Evolutionary conservation across 192 early-diverging fungal species (phyloP), one percentile per base, ranked within the genome.

Genomic region (Rhizoclosmatium globosum): DNA sequence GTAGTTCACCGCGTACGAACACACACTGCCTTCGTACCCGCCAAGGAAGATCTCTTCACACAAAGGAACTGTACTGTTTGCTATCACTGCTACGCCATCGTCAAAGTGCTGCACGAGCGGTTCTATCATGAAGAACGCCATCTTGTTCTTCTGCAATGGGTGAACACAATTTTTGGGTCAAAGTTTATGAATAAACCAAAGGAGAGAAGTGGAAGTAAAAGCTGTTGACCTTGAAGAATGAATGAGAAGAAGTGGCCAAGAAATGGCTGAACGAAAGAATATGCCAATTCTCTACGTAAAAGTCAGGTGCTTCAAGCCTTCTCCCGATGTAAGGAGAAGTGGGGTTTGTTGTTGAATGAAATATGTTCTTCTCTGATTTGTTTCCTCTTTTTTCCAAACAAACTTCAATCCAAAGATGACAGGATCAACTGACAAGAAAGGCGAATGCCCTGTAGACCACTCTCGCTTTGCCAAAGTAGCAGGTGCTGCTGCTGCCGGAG

Each of bases 381-480:
- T 62, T 62, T 62, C 21, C 21, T 62, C 6, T 62, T 62, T 62
- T 21, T 62, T 7, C 60, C 60, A 62, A 62, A 62, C 38, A 39
- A 21, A 21, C 23, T 23, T 7, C 60, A 62, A 31, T 31, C 31
- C 31, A 31, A 31, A 31, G 31, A 31, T 31, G 31, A 31, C 31
- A 31, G 31, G 31, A 31, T 31, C 31, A 31, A 31, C 31, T 31
- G 31, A 71, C 53, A 62, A 67, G 67, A 57, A n/a, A 48, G 58
- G 71, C 73, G 83, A 79, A 44, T 91, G 90, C 56, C 90, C 90
- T 17, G 88, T 91, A 38, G 87, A 92, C 80, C 87, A 91, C 66
- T 9, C 79, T 39, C 71, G 68, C n/a, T 56, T 67, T 68, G 71
- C 80, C 2, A 15, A 60, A 31, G 47, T 62, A 19, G 71, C 69